phyloP scores from a whole-genome alignment of 2,329 filamentous ascomycete species.

The Daldinia sp. region DNA sequence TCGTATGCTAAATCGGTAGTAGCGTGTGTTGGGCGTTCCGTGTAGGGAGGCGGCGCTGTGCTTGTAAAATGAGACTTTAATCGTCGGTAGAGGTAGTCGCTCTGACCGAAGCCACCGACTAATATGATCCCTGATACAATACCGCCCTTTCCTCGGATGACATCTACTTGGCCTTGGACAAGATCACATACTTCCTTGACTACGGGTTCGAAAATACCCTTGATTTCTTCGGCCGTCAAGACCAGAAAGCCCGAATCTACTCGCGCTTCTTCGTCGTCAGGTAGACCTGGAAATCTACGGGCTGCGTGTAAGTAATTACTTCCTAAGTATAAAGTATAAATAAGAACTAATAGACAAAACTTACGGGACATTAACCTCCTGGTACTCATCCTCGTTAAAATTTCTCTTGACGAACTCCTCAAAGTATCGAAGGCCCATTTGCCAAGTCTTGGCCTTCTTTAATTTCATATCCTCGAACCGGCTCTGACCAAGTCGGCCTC shows the following conservation, averaged over 20 bases:
- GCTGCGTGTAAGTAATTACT: slow-evolving; percentile 2
- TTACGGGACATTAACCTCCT: slow-evolving; percentile 78
- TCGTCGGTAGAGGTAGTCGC: slow-evolving; percentile 76
- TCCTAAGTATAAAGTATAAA: neutral
- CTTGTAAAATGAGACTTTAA: slow-evolving; percentile 74
- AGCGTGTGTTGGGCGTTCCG: slow-evolving; percentile 73
- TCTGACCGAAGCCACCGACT: slow-evolving; percentile 83
- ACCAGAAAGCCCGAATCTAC: slow-evolving; percentile 80
- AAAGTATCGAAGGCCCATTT: slow-evolving; percentile 80
- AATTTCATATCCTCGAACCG: slow-evolving; percentile 78
- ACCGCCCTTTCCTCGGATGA: slow-evolving; percentile 67
- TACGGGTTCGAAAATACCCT: slow-evolving; percentile 78
- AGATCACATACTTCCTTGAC: slow-evolving; percentile 74
- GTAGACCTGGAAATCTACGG: slow-evolving; percentile 72
- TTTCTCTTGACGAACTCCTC: slow-evolving; percentile 87
- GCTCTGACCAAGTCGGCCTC: slow-evolving; percentile 69
- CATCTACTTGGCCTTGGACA: slow-evolving; percentile 72
- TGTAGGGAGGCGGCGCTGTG: slow-evolving; percentile 68
- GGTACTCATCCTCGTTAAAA: slow-evolving; percentile 80
- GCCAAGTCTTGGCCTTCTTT: slow-evolving; percentile 82
- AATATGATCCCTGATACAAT: slow-evolving; percentile 78
- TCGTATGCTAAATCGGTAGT: slow-evolving; percentile 56
- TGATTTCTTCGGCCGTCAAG: slow-evolving; percentile 74
- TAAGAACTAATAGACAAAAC: slow-evolving; percentile 39
- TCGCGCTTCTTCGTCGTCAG: slow-evolving; percentile 78